A percentile compares a stretch with the other conserved stretches of the same genome.
phyloP scores from a whole-genome alignment of 345 rosid genomes.

The Raphanus sativus region DNA sequence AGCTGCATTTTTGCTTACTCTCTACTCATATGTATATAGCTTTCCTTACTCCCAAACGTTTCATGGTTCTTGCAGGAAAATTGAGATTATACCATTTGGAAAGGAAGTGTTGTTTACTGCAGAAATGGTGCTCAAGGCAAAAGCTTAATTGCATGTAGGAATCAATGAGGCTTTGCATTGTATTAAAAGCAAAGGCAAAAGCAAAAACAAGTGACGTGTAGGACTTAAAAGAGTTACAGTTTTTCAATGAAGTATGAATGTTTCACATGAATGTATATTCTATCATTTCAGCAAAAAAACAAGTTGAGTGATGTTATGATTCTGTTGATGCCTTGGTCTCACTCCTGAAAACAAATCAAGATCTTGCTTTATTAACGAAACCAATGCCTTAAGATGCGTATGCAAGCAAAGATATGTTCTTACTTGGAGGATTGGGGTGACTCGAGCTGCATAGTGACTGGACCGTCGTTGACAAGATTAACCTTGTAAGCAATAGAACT shows the following conservation, averaged over 20 bases:
- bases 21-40: background rate
- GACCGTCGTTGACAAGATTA: constrained; percentile 83
- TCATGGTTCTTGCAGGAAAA: constrained; percentile 51
- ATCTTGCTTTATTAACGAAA: constrained; percentile 7
- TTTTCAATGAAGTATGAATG: constrained; percentile 16
- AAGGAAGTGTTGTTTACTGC: constrained; percentile 84
- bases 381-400: background rate
- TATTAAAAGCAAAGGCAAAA: background rate
- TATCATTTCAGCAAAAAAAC: background rate
- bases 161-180: constrained; percentile 4
- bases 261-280: background rate
- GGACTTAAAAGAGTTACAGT: background rate
- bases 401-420: constrained; percentile 25
- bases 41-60: background rate
- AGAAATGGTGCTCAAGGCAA: constrained; percentile 43
- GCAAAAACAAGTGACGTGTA: background rate
- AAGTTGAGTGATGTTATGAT: constrained; percentile 21
- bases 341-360: constrained; percentile 35
- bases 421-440: constrained; percentile 68
- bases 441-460: constrained; percentile 88
- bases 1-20: constrained; percentile 28
- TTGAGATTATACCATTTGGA: constrained; percentile 63
- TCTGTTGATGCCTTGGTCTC: constrained; percentile 27
- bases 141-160: constrained; percentile 31
- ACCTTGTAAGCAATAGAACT: constrained; percentile 46